Conservation (phyloP, 2,329 filamentous ascomycete genomes). For the Botrytis fragariae region DNA sequence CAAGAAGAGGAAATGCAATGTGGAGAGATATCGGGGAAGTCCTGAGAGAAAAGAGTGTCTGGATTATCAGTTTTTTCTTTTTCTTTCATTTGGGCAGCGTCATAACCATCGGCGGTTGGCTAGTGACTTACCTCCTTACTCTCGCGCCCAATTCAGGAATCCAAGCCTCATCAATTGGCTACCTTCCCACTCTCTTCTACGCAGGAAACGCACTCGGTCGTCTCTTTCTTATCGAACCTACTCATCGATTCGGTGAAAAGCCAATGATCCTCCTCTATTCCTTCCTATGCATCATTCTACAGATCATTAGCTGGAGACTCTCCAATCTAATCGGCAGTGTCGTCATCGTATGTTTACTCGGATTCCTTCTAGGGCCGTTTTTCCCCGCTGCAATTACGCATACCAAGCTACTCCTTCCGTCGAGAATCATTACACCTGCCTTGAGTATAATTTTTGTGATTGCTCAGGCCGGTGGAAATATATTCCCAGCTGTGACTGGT, state of each 20-base stretch:
- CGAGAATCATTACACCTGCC: neutral
- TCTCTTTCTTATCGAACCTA: conserved; percentile 57
- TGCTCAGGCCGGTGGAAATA: neutral
- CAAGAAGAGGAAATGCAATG: conserved; percentile 39
- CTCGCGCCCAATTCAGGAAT: neutral
- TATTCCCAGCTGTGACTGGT: neutral
- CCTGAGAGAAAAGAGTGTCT: conserved; percentile 48
- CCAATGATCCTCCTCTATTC: conserved; percentile 56
- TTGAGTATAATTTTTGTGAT: neutral
- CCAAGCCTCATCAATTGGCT: conserved; percentile 47
- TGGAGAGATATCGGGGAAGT: conserved; percentile 46
- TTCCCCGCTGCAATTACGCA: neutral
- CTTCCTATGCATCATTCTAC: conserved; percentile 50
- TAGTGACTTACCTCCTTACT: conserved; percentile 56
- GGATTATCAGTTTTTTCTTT: conserved; percentile 60
- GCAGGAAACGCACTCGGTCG: conserved; percentile 57
- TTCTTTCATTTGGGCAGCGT: conserved; percentile 59
- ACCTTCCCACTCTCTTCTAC: conserved; percentile 59
- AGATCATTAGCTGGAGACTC: conserved; percentile 60
- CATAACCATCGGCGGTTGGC: conserved; percentile 57
- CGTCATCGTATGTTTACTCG: neutral
- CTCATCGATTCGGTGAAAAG: conserved; percentile 56
- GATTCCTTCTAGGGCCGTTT: neutral
- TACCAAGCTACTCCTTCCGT: neutral
- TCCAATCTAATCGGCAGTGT: conserved; percentile 48